These are phyloP conservation scores for Syncephalastrum sp. DNA, from an alignment of 371 early-diverging fungal species.

Conservation along the genomic window DNA sequence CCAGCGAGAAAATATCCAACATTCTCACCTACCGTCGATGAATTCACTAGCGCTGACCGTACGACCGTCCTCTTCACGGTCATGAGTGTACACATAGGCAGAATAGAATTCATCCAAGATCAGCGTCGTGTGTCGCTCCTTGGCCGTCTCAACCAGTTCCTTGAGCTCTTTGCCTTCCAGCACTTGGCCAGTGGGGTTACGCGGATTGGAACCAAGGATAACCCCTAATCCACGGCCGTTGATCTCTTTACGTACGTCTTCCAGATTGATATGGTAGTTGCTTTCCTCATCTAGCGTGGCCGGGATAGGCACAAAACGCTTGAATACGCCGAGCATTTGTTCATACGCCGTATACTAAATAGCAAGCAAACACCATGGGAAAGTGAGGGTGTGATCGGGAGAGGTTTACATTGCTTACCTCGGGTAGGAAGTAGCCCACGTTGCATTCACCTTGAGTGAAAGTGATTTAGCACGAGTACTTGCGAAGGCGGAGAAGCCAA, in stretches of 20 bases:
- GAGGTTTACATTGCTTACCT: slow-evolving; percentile 6
- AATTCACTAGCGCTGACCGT: slow-evolving; percentile 37
- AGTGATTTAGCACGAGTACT: too few species aligned
- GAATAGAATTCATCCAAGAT: slow-evolving; percentile 56
- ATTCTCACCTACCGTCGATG: slow-evolving; percentile 25
- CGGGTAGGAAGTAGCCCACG: slow-evolving; percentile 55
- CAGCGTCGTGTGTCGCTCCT: slow-evolving; percentile 39
- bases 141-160: slow-evolving; percentile 35
- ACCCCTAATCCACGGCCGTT: slow-evolving; percentile 44
- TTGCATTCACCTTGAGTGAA: slow-evolving; percentile 18
- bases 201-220: slow-evolving; percentile 52
- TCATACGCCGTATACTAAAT: slow-evolving; percentile 45
- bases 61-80: slow-evolving; percentile 29
- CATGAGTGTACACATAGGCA: slow-evolving; percentile 45
- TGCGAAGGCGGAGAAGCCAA: too few species aligned
- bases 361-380: background rate
- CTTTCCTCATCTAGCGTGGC: slow-evolving; percentile 42
- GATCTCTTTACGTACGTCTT: slow-evolving; percentile 42
- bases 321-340: slow-evolving; percentile 50
- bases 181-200: slow-evolving; percentile 55
- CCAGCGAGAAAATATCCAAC: background rate
- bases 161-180: slow-evolving; percentile 41
- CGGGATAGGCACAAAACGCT: slow-evolving; percentile 53
- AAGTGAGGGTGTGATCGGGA: too few species aligned
- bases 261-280: slow-evolving; percentile 40